Conservation (phyloP, 1,284 basidiomycete genomes). For the Rhodofomes roseus region DNA sequence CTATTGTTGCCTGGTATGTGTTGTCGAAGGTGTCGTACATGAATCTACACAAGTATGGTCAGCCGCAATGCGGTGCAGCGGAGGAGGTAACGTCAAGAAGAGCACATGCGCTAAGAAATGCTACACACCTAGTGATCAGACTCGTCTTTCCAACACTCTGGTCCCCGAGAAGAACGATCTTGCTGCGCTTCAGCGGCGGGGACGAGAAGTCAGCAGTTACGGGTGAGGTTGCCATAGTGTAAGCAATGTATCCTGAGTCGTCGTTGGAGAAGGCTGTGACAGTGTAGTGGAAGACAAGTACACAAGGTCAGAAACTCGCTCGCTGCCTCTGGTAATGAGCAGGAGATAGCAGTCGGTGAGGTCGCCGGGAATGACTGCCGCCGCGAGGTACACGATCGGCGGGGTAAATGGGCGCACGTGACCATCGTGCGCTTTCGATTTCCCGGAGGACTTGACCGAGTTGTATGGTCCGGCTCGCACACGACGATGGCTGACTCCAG, state of each 20-base stretch:
- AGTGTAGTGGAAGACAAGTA: background rate
- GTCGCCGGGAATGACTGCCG: background rate
- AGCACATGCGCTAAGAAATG: background rate
- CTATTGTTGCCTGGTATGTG: constrained; percentile 99
- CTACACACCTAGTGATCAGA: constrained; percentile 86
- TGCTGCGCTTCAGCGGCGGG: constrained; percentile 89
- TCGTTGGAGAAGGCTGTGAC: background rate
- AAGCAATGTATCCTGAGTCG: background rate
- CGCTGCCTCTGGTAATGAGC: background rate
- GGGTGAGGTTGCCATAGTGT: constrained; percentile 47
- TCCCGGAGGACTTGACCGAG: background rate
- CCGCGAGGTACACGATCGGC: background rate
- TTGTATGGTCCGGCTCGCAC: background rate
- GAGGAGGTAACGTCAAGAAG: background rate
- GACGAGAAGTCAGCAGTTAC: constrained; percentile 80
- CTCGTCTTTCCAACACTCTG: constrained; percentile 96
- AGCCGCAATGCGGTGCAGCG: background rate
- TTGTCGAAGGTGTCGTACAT: constrained; percentile 99
- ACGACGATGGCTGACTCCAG: constrained; percentile 1
- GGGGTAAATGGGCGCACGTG: constrained; percentile 1
- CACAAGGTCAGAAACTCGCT: background rate
- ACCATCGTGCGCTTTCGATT: background rate
- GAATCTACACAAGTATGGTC: constrained; percentile 50
- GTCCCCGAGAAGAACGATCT: constrained; percentile 92
- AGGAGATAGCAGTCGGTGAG: background rate